A percentile compares a stretch with the other conserved stretches of the same genome.
phyloP scores from a whole-genome alignment of 1,284 basidiomycete species.

The Melampsora abietis-canadensis region DNA sequence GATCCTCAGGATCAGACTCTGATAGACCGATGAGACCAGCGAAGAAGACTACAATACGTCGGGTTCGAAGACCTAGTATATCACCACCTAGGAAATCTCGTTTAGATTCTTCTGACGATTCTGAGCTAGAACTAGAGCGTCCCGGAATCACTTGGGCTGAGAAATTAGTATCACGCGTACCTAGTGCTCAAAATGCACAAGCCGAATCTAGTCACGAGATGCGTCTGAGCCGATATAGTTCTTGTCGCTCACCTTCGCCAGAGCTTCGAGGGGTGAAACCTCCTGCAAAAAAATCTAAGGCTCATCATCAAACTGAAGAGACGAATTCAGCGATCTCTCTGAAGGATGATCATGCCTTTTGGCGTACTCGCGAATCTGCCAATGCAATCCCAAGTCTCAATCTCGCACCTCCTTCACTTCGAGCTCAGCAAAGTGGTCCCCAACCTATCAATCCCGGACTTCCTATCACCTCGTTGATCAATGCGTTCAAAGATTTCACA shows the following conservation, averaged over 20 bases:
- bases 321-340: conserved; percentile 18
- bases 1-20: neutral
- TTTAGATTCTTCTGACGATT: neutral
- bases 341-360: conserved; percentile 34
- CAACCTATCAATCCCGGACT: neutral
- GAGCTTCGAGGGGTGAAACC: neutral
- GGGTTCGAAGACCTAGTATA: neutral
- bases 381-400: conserved; percentile 22
- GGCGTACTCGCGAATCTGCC: conserved; percentile 30
- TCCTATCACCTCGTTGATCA: neutral
- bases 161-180: conserved; percentile 12
- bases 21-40: neutral
- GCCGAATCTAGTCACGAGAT: neutral
- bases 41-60: neutral
- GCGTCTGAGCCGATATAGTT: neutral
- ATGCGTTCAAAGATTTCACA: conserved; percentile 30
- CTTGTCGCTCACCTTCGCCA: neutral
- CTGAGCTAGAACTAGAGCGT: neutral
- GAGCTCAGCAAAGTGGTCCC: neutral
- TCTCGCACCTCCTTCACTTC: conserved; percentile 17
- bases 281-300: neutral
- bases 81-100: neutral
- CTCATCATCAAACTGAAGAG: neutral
- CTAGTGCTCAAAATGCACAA: neutral
- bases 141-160: conserved; percentile 16